Evolutionary conservation across 192 early-diverging fungal genomes (phyloP).

Genomic region (Linnemannia zychae): DNA sequence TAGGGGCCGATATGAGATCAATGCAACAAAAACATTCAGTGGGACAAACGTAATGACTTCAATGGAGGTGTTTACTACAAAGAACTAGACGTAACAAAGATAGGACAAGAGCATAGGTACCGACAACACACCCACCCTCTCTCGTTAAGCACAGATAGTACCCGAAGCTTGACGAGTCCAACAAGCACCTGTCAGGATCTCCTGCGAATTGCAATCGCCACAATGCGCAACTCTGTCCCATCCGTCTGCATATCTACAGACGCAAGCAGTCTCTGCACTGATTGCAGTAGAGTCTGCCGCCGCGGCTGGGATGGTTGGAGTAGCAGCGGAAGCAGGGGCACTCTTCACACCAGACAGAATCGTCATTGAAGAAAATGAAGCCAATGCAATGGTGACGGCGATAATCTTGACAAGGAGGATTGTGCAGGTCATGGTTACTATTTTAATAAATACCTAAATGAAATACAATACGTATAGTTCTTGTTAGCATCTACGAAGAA

Average conservation of each 20-base stretch:
- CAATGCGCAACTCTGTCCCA: background rate
- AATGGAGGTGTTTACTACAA: no score
- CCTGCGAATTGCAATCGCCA: background rate
- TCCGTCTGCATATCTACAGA: background rate
- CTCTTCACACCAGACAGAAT: background rate
- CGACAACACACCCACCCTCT: background rate
- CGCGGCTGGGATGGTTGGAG: background rate
- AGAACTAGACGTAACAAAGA: no score
- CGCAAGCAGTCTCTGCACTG: background rate
- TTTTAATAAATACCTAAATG: background rate
- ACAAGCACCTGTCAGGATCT: background rate
- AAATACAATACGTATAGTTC: no score
- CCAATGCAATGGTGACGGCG: background rate
- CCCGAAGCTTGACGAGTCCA: background rate
- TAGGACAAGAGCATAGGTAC: background rate
- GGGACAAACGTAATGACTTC: no score
- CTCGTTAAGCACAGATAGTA: background rate
- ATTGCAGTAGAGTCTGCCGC: background rate
- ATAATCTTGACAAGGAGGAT: constrained; percentile 2
- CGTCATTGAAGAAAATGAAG: background rate
- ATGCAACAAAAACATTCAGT: no score
- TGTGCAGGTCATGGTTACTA: background rate
- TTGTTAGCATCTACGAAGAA: no score
- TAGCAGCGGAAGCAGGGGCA: background rate
- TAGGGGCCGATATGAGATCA: no score